These are phyloP conservation scores for Schoenoplectus tabernaemontani DNA, from an alignment of 202 grass and related monocot genomes.

Conservation along the genomic window DNA sequence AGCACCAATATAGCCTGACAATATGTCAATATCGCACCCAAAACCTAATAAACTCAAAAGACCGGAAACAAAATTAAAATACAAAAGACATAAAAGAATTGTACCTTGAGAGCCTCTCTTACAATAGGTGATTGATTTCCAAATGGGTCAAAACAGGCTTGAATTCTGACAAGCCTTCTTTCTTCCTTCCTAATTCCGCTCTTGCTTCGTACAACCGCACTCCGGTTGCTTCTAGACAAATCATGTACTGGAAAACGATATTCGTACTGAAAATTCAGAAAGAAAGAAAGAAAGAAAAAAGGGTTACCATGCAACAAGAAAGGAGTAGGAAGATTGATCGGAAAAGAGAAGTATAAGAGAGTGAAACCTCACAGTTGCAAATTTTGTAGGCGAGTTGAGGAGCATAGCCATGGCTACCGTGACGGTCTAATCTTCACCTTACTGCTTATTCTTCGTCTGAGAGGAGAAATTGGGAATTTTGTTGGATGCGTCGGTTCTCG, in stretches of 20 bases:
- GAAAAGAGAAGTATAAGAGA: neutral
- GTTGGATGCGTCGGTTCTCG: neutral
- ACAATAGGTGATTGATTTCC: conserved; percentile 59
- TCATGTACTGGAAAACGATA: neutral
- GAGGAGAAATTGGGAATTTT: neutral
- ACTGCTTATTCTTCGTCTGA: neutral
- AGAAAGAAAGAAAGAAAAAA: neutral
- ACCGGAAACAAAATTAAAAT: neutral
- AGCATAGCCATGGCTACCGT: conserved; percentile 29
- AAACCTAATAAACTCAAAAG: neutral
- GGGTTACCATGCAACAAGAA: neutral
- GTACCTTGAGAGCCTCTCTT: conserved; percentile 75
- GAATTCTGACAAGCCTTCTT: neutral
- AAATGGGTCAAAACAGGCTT: conserved; percentile 65
- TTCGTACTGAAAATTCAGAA: conserved; percentile 12
- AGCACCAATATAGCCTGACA: neutral
- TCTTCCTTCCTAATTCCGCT: conserved; percentile 2
- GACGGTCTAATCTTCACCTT: too few relatives aligned
- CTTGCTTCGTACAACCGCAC: neutral
- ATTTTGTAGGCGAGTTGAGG: conserved; percentile 8
- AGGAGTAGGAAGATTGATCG: neutral
- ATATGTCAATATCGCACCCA: neutral
- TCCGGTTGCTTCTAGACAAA: neutral
- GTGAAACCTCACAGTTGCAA: conserved; percentile 14
- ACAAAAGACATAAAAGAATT: neutral